These are phyloP conservation scores for Diutina catenulata DNA, from an alignment of 1,139 yeast species.

Conservation along the genomic window DNA sequence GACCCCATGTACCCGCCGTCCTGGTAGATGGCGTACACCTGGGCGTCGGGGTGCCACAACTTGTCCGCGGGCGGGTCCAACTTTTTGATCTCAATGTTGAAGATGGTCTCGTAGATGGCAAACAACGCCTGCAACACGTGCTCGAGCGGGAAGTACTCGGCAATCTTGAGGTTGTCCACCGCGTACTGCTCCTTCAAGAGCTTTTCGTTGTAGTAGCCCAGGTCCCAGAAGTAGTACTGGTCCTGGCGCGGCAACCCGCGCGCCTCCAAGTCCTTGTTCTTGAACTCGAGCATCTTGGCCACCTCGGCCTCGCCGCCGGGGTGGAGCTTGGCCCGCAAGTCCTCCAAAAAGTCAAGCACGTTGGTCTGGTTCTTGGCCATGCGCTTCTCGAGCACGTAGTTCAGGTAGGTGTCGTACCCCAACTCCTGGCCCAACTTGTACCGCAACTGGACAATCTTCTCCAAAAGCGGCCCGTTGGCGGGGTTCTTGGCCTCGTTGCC, in stretches of 20 bases:
- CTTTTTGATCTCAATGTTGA: conserved; percentile 55
- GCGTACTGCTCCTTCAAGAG: conserved; percentile 55
- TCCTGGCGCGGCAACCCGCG: conserved; percentile 30
- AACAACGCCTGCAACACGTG: conserved; percentile 60
- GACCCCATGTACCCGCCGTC: conserved; percentile 61
- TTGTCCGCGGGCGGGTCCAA: conserved; percentile 16
- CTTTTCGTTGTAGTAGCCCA: conserved; percentile 50
- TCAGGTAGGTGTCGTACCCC: conserved; percentile 60
- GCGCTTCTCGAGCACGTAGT: conserved; percentile 59
- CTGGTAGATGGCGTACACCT: conserved; percentile 65
- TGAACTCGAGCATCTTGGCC: conserved; percentile 35
- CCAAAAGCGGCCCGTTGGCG: conserved; percentile 47
- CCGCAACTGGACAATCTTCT: conserved; percentile 49
- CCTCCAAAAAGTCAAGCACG: conserved; percentile 50
- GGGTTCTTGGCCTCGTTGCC: conserved; percentile 60
- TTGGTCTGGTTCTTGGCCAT: conserved; percentile 62
- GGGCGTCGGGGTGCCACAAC: conserved; percentile 71
- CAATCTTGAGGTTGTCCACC: conserved; percentile 59
- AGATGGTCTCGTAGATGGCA: conserved; percentile 52
- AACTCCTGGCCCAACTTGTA: conserved; percentile 47
- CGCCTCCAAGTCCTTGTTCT: conserved; percentile 36
- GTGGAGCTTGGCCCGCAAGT: conserved; percentile 43
- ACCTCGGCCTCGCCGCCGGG: conserved; percentile 52
- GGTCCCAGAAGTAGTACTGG: conserved; percentile 62
- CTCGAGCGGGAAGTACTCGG: conserved; percentile 71